Base-by-base conservation (phyloP, 2,329 filamentous ascomycete genomes). In the Microcera coccophila region DNA sequence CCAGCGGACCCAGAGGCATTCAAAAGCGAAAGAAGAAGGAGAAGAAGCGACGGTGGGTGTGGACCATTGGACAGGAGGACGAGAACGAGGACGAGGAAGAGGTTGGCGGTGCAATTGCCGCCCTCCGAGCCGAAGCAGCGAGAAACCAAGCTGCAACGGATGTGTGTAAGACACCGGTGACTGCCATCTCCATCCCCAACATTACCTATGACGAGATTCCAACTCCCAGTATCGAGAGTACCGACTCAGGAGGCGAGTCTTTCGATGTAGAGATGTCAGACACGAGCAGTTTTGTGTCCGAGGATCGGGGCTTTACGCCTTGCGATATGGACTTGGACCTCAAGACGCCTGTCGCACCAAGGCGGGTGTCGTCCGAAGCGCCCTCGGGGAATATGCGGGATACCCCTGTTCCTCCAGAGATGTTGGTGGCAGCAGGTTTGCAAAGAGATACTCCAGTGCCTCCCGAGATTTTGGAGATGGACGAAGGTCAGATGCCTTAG, bases 41-140 rank as follows among this genome's bases (percentile, higher is more conserved):
- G 51, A 82, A 80, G 71, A 81, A 77, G 62, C 68, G 79, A 11
- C 74, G 74, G 33, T 84, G 80, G 81, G 76, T 81, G 26, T 84
- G 81, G 81, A 84, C 81, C 2, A 82, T 84, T 34, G 77, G 74
- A 3, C 71, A 73, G 45, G 75, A 77, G 1, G 72, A 70, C 2
- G 68, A 73, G 7, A 68, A 69, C 12, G 65, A 32, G 29, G 22
- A 71, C 36, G n/a, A n/a, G n/a, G 65, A 69, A 42, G 64, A 68
- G 22, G 59, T 71, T 4, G 69, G 67, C 26, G 71, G 67, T 1
- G 69, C 71, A 3, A 61, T 73, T 16, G 63, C 67, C 12, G 70
- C 71, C 5, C 48, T 70, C 4, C 61, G 66, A 15, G 60, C 59
- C 14, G 62, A 65, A 39, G 51, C 59, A 14, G 60, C 62, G 18